Percentiles rank a stretch among this genome's conserved stretches.
These are phyloP conservation scores for Skeletonema menzelii DNA, from an alignment of 108 stramenopile genomes.

Conservation along the genomic window DNA sequence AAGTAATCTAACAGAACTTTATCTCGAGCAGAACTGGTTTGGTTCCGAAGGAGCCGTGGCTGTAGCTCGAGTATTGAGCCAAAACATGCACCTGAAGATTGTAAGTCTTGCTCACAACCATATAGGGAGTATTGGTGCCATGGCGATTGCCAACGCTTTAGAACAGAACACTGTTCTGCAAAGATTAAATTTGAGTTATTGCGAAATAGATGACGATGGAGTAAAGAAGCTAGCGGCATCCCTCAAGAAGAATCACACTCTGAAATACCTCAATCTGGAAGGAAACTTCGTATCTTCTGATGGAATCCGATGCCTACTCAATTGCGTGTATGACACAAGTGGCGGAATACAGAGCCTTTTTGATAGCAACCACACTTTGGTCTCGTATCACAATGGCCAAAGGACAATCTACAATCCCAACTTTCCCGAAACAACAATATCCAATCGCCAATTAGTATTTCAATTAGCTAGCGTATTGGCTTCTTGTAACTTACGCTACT, in stretches of 20 bases:
- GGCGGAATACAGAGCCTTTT: slow-evolving; percentile 22
- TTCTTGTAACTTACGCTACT: slow-evolving; percentile 21
- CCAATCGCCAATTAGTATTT: slow-evolving; percentile 17
- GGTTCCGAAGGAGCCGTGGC: slow-evolving; percentile 28
- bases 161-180: slow-evolving; percentile 20
- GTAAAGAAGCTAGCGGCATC: slow-evolving; percentile 19
- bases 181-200: slow-evolving; percentile 30
- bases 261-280: slow-evolving; percentile 32
- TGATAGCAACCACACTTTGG: slow-evolving; percentile 32
- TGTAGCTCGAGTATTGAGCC: slow-evolving; percentile 25
- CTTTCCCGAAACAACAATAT: slow-evolving; percentile 22
- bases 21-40: slow-evolving; percentile 29
- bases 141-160: slow-evolving; percentile 33
- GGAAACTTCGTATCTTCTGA: slow-evolving; percentile 30
- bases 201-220: slow-evolving; percentile 34
- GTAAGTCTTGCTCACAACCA: slow-evolving; percentile 37
- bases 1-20: slow-evolving; percentile 13
- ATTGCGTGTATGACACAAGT: slow-evolving; percentile 33
- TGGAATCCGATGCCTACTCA: slow-evolving; percentile 11
- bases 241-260: slow-evolving; percentile 22
- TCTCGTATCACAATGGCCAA: slow-evolving; percentile 16
- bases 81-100: slow-evolving; percentile 14
- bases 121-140: slow-evolving; percentile 25
- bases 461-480: slow-evolving; percentile 24
- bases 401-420: slow-evolving; percentile 24